Percentiles rank a stretch among this genome's conserved stretches.
Conservation (phyloP, 2,329 filamentous ascomycete species). For the Cladosporium oxysporum region DNA sequence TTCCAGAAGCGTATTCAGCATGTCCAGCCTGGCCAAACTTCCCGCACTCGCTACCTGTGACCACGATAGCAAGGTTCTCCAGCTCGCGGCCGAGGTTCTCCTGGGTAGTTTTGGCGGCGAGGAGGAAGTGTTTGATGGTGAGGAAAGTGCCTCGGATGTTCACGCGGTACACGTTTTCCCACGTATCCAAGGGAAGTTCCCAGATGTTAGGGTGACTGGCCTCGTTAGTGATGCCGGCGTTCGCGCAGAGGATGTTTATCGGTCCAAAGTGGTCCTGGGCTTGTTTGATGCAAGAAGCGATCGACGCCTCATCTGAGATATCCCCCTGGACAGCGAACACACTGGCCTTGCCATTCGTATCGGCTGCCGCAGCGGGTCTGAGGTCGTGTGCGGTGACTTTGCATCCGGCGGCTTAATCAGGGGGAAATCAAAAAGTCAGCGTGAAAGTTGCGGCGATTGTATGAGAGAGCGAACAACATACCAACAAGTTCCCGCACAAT, state of each 20-base stretch:
- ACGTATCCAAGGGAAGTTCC: constrained; percentile 53
- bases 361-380: constrained; percentile 37
- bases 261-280: constrained; percentile 51
- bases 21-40: constrained; percentile 54
- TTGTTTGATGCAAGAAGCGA: constrained; percentile 43
- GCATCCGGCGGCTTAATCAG: constrained; percentile 51
- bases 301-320: constrained; percentile 50
- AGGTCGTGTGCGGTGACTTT: constrained; percentile 57
- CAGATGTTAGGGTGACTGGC: constrained; percentile 53
- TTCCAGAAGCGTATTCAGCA: constrained; percentile 54
- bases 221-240: constrained; percentile 56
- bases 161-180: constrained; percentile 53
- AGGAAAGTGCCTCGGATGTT: constrained; percentile 57
- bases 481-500: constrained; percentile 56
- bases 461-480: constrained; percentile 31
- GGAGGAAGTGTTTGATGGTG: constrained; percentile 58
- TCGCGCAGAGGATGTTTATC: constrained; percentile 55
- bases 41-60: constrained; percentile 56
- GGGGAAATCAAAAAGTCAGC: constrained; percentile 4
- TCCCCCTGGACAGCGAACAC: constrained; percentile 50
- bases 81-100: constrained; percentile 41
- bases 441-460: neutral
- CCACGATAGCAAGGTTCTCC: constrained; percentile 54
- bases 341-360: constrained; percentile 31
- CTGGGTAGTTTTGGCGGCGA: constrained; percentile 44